A percentile compares a stretch with the other conserved stretches of the same genome.
Evolutionary conservation across 306 rosid genomes (phyloP).

Genomic region (Elaeagnus macrophylla): DNA sequence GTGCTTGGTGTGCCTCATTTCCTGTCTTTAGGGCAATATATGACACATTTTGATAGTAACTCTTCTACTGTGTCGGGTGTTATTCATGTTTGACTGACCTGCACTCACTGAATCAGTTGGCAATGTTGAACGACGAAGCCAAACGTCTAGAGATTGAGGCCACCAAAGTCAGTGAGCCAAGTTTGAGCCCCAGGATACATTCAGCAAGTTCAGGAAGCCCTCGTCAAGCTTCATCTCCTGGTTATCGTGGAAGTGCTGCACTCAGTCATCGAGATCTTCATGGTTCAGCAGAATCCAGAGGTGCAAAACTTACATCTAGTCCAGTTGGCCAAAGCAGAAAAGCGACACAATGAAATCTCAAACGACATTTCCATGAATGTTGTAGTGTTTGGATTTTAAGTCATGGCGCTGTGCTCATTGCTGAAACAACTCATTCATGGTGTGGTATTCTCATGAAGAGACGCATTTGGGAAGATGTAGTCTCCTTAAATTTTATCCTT

Average conservation of each 20-base stretch:
- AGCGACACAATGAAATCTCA: conserved; percentile 33
- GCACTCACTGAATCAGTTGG: conserved; percentile 39
- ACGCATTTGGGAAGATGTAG: too few species aligned
- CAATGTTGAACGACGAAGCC: conserved; percentile 55
- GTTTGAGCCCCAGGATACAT: conserved; percentile 29
- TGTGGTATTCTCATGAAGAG: too few species aligned
- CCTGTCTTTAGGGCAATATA: conserved; percentile 1
- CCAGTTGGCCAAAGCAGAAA: conserved; percentile 62
- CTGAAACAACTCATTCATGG: too few species aligned
- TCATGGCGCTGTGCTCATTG: too few species aligned
- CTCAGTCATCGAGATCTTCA: conserved; percentile 36
- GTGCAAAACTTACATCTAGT: conserved; percentile 35
- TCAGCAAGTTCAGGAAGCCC: conserved; percentile 10
- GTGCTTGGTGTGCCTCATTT: neutral
- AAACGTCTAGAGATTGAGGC: conserved; percentile 51
- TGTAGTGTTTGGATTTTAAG: conserved; percentile 17
- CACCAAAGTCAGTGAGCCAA: conserved; percentile 41
- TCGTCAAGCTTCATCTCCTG: conserved; percentile 42
- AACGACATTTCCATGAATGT: neutral
- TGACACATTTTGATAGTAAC: neutral
- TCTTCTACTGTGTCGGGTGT: conserved; percentile 5
- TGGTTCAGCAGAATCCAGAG: conserved; percentile 20
- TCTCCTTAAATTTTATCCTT: too few species aligned
- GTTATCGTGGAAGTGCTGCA: conserved; percentile 45
- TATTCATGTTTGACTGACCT: conserved; percentile 8